Evolutionary conservation across 768 basidiomycete genomes (phyloP).

Genomic region (Auriscalpium vulgare): DNA sequence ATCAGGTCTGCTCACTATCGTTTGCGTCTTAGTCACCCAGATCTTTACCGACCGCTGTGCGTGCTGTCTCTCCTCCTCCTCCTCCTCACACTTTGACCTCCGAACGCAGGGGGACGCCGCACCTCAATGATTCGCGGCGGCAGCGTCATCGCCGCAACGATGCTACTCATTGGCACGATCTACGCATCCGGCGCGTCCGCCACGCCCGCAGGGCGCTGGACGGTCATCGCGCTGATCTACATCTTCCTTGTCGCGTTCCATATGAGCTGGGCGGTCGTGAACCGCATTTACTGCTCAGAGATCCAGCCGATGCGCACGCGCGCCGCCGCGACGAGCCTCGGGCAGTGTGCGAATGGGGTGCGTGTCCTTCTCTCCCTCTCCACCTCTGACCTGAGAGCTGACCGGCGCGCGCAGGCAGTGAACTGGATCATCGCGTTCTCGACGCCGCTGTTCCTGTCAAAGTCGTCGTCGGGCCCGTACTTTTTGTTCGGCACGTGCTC

Average conservation of each 20-base stretch:
- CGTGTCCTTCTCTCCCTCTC: conserved; percentile 11
- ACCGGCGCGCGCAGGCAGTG: conserved; percentile 18
- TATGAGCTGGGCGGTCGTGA: conserved; percentile 36
- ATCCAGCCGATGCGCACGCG: conserved; percentile 41
- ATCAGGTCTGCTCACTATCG: conserved; percentile 37
- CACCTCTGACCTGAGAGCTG: conserved; percentile 14
- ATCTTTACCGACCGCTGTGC: conserved; percentile 33
- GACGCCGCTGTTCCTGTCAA: conserved; percentile 37
- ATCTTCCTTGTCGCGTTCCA: conserved; percentile 36
- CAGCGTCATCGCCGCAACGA: conserved; percentile 27
- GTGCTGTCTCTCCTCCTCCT: not conserved
- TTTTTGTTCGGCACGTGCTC: conserved; percentile 36
- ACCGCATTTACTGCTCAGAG: conserved; percentile 35
- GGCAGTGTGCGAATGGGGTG: conserved; percentile 37
- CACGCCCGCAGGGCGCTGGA: conserved; percentile 27
- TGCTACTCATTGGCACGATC: conserved; percentile 35
- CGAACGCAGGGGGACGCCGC: too few relatives aligned
- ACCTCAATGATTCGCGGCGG: too few relatives aligned
- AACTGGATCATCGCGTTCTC: conserved; percentile 39
- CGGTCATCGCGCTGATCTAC: conserved; percentile 39
- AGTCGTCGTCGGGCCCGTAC: conserved; percentile 37
- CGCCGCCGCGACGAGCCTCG: conserved; percentile 32
- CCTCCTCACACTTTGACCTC: not conserved
- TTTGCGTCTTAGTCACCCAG: conserved; percentile 30
- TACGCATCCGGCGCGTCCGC: conserved; percentile 32